These are phyloP conservation scores for Coemansia sp. DNA, from an alignment of 192 early-diverging fungal species.

Conservation along the genomic window DNA sequence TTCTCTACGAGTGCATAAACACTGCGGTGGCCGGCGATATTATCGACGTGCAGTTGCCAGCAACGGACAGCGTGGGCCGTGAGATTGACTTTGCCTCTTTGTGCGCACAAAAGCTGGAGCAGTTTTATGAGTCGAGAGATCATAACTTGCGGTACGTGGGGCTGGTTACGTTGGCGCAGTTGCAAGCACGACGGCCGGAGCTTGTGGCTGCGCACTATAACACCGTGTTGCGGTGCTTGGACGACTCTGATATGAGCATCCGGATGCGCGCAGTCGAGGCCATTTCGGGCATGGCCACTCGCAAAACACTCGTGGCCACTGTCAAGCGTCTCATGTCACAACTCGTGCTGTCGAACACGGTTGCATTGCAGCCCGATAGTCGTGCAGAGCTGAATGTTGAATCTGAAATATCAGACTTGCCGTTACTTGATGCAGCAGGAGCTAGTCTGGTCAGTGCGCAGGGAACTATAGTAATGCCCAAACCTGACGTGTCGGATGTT, in stretches of 20 bases:
- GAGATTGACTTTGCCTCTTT: constrained; percentile 67
- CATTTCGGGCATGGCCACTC: constrained; percentile 78
- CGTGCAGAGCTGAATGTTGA: not conserved
- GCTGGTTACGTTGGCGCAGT: constrained; percentile 77
- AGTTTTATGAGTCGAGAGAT: constrained; percentile 83
- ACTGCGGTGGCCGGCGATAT: constrained; percentile 89
- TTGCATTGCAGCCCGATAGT: constrained; percentile 17
- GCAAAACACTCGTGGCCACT: constrained; percentile 74
- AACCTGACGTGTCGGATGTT: constrained; percentile 5
- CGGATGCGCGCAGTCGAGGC: constrained; percentile 85
- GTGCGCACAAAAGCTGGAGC: constrained; percentile 78
- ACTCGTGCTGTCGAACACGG: constrained; percentile 59
- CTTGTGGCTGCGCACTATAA: constrained; percentile 80
- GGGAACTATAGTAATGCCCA: constrained; percentile 23
- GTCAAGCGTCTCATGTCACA: constrained; percentile 83
- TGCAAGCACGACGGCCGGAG: constrained; percentile 81
- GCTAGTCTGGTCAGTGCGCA: constrained; percentile 33
- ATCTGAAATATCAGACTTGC: not conserved
- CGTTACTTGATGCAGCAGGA: constrained; percentile 14
- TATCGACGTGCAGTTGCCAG: constrained; percentile 60
- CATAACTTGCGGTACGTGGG: constrained; percentile 91
- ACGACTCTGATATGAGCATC: constrained; percentile 90
- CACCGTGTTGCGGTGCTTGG: constrained; percentile 82
- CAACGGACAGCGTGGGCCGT: constrained; percentile 42
- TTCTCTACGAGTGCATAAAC: constrained; percentile 97